phyloP scores from a whole-genome alignment of 1,284 basidiomycete species.

The Fistulinella staudtii region DNA sequence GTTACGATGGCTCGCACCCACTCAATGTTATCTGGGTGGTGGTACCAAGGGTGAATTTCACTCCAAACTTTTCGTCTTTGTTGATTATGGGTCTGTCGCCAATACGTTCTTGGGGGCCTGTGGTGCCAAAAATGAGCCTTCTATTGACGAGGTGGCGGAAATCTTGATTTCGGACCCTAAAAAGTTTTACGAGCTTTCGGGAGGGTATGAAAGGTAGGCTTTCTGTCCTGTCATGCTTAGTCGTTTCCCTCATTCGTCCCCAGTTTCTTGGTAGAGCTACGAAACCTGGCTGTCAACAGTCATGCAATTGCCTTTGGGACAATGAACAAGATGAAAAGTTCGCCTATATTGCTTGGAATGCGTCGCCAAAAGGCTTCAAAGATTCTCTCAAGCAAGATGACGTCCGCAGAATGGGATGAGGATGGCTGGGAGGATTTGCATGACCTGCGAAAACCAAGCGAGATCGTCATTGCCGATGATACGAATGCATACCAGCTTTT shows the following conservation, averaged over 20 bases:
- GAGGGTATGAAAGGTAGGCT: constrained; percentile 59
- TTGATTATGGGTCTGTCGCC: constrained; percentile 84
- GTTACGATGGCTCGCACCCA: constrained; percentile 53
- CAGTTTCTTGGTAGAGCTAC: constrained; percentile 81
- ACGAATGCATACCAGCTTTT: constrained; percentile 75
- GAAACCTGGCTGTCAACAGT: constrained; percentile 79
- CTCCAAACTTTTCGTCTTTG: constrained; percentile 80
- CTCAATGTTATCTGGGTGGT: constrained; percentile 66
- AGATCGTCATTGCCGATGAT: constrained; percentile 81
- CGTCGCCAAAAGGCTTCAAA: constrained; percentile 39
- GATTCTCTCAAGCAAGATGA: constrained; percentile 37
- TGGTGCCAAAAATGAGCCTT: constrained; percentile 88
- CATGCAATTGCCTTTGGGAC: constrained; percentile 57
- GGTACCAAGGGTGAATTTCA: constrained; percentile 54
- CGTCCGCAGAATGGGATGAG: constrained; percentile 47
- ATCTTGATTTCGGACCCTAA: constrained; percentile 64
- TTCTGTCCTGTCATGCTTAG: not conserved
- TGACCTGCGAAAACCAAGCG: constrained; percentile 56
- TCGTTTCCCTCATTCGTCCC: not conserved
- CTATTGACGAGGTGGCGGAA: constrained; percentile 71
- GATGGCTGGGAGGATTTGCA: constrained; percentile 66
- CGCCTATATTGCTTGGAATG: constrained; percentile 72
- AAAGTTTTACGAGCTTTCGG: constrained; percentile 66
- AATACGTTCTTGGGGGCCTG: constrained; percentile 85
- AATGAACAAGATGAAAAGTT: constrained; percentile 60